phyloP scores from a whole-genome alignment of 306 rosid species.

The Sesbania bispinosa region DNA sequence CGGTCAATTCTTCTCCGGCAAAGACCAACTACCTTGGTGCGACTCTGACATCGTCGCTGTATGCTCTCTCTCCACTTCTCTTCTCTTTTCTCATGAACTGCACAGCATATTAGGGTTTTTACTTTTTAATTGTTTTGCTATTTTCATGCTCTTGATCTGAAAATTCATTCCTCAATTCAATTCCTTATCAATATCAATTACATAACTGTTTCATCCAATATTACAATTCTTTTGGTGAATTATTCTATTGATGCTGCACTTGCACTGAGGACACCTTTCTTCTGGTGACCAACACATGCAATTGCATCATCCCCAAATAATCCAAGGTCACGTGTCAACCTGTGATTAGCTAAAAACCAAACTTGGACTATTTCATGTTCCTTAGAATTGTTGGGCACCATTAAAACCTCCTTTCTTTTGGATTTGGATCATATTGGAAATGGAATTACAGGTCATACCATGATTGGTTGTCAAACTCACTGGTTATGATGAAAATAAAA shows the following conservation, averaged over 20 bases:
- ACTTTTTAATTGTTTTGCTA: background rate
- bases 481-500: no score
- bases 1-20: constrained; percentile 71
- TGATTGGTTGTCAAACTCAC: no score
- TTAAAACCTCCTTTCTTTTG: background rate
- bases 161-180: background rate
- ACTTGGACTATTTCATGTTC: background rate
- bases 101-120: background rate
- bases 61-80: background rate
- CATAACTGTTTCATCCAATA: background rate
- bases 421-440: background rate
- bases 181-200: background rate
- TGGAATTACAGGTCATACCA: background rate
- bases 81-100: background rate
- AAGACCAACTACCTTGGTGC: constrained; percentile 72
- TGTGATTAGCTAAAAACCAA: background rate
- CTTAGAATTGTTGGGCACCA: background rate
- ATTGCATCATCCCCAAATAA: no score
- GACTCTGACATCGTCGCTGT: constrained; percentile 70
- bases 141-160: background rate
- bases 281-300: no score
- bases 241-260: background rate
- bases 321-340: no score
- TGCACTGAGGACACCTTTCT: background rate
- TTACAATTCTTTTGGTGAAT: background rate